Evolutionary conservation across 2,329 filamentous ascomycete species (phyloP).

Genomic region (Xylaria polymorpha): DNA sequence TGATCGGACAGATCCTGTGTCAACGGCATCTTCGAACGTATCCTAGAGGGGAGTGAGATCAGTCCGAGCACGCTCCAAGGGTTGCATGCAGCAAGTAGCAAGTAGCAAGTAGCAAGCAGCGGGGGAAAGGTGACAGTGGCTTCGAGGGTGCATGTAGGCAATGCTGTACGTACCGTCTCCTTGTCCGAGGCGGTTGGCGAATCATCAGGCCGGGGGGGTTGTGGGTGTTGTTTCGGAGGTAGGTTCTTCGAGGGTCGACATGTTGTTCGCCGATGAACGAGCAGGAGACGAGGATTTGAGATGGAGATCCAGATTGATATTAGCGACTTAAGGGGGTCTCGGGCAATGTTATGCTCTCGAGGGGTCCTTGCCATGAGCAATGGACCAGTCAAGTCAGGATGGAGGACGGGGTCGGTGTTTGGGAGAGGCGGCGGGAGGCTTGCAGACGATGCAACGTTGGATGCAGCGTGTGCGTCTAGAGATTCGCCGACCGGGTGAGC

Average conservation of each 20-base stretch:
- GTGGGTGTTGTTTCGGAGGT: conserved; percentile 41
- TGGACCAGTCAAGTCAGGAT: conserved; percentile 6
- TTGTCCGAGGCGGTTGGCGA: conserved; percentile 53
- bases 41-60: conserved; percentile 62
- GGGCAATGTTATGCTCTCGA: conserved; percentile 31
- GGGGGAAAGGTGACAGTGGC: conserved; percentile 20
- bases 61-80: conserved; percentile 27
- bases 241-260: conserved; percentile 50
- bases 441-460: conserved; percentile 39
- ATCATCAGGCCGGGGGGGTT: conserved; percentile 43
- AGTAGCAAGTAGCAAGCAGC: too few relatives aligned
- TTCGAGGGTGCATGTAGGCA: conserved; percentile 26
- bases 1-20: conserved; percentile 72
- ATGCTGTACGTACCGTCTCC: conserved; percentile 53
- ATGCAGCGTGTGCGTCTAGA: conserved; percentile 20
- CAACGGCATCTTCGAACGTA: conserved; percentile 84
- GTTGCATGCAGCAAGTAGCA: conserved; percentile 27
- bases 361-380: conserved; percentile 32
- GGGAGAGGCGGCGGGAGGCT: conserved; percentile 9
- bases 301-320: conserved; percentile 7
- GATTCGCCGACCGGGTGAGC: conserved; percentile 19
- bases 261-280: conserved; percentile 38
- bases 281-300: conserved; percentile 20
- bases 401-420: conserved; percentile 15
- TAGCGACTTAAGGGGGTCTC: conserved; percentile 10